phyloP scores from a whole-genome alignment of 192 early-diverging fungal species.

The Umbelopsis isabellina region DNA sequence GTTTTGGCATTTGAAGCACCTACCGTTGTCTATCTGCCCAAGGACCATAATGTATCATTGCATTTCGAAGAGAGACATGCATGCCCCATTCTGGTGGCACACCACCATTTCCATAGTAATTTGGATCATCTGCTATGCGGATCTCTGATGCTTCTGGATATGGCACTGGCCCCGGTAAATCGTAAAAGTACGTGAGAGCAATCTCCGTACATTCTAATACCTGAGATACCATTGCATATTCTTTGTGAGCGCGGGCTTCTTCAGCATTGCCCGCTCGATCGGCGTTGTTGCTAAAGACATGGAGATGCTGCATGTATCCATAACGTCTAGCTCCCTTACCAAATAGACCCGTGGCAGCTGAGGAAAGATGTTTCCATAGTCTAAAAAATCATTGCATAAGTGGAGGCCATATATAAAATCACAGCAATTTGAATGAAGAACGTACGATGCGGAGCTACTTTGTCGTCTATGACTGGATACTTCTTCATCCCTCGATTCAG shows the following conservation, averaged over 20 bases:
- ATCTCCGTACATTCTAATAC: conserved; percentile 61
- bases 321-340: conserved; percentile 19
- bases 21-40: conserved; percentile 81
- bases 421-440: not conserved
- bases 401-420: too few relatives aligned
- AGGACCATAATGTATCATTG: conserved; percentile 73
- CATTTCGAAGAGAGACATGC: conserved; percentile 60
- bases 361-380: not conserved
- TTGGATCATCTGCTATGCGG: not conserved
- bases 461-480: not conserved
- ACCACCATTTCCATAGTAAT: conserved; percentile 56
- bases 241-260: conserved; percentile 29
- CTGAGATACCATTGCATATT: conserved; percentile 71
- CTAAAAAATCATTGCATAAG: not conserved
- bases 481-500: conserved; percentile 31
- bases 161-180: conserved; percentile 51
- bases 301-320: conserved; percentile 33
- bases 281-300: conserved; percentile 16
- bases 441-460: conserved; percentile 8
- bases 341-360: not conserved
- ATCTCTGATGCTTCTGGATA: not conserved
- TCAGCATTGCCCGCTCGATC: not conserved
- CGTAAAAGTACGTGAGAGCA: conserved; percentile 65
- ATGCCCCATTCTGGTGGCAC: conserved; percentile 72
- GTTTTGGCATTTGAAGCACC: not conserved